Evolutionary conservation across 345 rosid genomes (phyloP), one percentile per base, ranked within the genome.

Genomic region (Hevea brasiliensis): DNA sequence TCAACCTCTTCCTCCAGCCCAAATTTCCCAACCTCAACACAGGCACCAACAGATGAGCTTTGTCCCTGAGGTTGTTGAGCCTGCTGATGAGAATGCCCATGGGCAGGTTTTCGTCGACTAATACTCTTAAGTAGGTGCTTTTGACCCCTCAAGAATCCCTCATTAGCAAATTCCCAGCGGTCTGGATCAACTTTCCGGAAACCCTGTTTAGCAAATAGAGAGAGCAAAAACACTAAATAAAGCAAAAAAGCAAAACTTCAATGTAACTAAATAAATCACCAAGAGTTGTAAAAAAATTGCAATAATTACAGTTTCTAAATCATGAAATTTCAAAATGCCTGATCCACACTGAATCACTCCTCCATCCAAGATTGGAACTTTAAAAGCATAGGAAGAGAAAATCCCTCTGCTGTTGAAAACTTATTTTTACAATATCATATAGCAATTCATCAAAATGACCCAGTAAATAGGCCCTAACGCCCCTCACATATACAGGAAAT

Each of bases 11-110:
- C 97, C 83, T 87, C 94, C 20, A 94, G 89, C 78, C 97, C 98
- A 81, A 94, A 94, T 68, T 94, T 91, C 65, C 97, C 98, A 73
- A 93, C 97, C 88, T 93, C 98, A 53, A 91, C 97, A 74, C 98
- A 93, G 47, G 96, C 86, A 40, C 87, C 84, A 27, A 87, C 87
- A 42, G 98, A 85, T 70, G 96, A 79, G 71, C 79, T 86, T 69
- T 90, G 96, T 27, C 82, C 91, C 76, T 83, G 85, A 3, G 89
- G 61, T 76, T 85, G 96, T 58, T 84, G 91, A 15, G 87, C 69
- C 81, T 83, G 96, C 41, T 80, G 92, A 74, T 84, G 85, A 61
- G 76, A 83, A 37, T 86, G 89, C 18, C 88, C 94, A 58, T 88
- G 91, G 17, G 85, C 91, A 66, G 98, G 90, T 82, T 91, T 93